These are phyloP conservation scores for Hydnum rufescens DNA, from an alignment of 768 basidiomycete species.

Conservation along the genomic window DNA sequence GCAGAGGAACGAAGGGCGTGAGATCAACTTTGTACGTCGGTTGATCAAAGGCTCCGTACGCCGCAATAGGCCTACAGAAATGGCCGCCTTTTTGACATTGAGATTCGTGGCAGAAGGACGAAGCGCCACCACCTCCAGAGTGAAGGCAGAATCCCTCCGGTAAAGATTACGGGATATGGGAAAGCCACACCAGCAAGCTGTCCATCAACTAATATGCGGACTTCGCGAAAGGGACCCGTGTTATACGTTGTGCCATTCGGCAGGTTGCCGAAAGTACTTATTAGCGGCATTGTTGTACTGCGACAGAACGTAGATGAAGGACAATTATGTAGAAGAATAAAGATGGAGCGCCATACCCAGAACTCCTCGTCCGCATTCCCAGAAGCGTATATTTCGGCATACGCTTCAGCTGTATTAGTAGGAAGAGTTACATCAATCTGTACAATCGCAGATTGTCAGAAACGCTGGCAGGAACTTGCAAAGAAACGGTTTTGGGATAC, in stretches of 20 bases:
- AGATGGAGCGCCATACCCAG: slow-evolving; percentile 31
- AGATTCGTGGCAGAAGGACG: neutral
- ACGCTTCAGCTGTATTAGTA: slow-evolving; percentile 42
- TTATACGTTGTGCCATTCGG: slow-evolving; percentile 30
- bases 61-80: slow-evolving; percentile 38
- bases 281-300: slow-evolving; percentile 54
- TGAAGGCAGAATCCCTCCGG: slow-evolving; percentile 43
- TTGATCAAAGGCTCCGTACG: slow-evolving; percentile 57
- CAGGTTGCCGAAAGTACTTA: slow-evolving; percentile 32
- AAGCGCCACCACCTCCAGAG: slow-evolving; percentile 36
- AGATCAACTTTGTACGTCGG: slow-evolving; percentile 63
- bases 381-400: slow-evolving; percentile 51
- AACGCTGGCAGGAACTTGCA: neutral
- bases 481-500: slow-evolving; percentile 19
- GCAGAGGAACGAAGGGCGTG: slow-evolving; percentile 53
- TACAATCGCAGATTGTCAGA: neutral
- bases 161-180: slow-evolving; percentile 46
- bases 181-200: slow-evolving; percentile 35
- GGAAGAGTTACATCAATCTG: slow-evolving; percentile 53
- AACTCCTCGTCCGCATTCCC: slow-evolving; percentile 53
- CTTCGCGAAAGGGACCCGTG: slow-evolving; percentile 40
- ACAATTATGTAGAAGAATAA: neutral
- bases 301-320: neutral
- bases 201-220: slow-evolving; percentile 38
- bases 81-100: neutral